phyloP scores from a whole-genome alignment of 1,284 basidiomycete species.

The Apiotrichum gracile region DNA sequence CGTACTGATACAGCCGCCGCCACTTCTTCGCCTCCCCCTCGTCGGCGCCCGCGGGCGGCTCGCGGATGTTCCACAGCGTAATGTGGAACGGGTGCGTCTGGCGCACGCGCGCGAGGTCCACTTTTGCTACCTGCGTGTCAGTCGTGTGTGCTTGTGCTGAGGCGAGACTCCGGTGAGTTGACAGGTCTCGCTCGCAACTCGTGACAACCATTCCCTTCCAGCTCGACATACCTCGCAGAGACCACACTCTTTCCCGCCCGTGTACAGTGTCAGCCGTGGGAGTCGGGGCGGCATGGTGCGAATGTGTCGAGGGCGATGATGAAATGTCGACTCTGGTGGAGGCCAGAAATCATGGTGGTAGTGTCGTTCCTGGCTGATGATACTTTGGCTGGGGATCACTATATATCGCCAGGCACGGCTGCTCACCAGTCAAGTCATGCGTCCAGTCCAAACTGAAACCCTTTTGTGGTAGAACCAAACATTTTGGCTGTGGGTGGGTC shows the following conservation, averaged over 20 bases:
- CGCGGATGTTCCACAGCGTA: slow-evolving; percentile 40
- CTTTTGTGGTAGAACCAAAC: not conserved
- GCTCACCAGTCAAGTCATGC: no score
- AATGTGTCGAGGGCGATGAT: not conserved
- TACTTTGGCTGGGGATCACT: no score
- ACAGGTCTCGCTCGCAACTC: no score
- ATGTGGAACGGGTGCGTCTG: slow-evolving; percentile 39
- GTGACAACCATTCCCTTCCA: no score
- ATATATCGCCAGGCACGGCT: no score
- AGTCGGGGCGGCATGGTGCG: slow-evolving; percentile 31
- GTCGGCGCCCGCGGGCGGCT: slow-evolving; percentile 31
- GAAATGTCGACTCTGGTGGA: no score
- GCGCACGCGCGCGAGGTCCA: slow-evolving; percentile 31
- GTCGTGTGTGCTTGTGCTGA: not conserved
- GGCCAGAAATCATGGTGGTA: no score
- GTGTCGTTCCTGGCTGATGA: no score
- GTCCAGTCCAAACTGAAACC: not conserved
- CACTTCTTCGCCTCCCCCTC: slow-evolving; percentile 36
- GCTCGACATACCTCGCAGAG: slow-evolving; percentile 40
- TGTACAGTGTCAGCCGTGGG: slow-evolving; percentile 43
- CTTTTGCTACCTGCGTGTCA: slow-evolving; percentile 34
- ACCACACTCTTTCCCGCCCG: slow-evolving; percentile 45
- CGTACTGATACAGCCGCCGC: slow-evolving; percentile 44
- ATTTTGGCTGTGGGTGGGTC: no score
- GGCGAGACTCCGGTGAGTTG: no score